These are phyloP conservation scores for Cyberlindnera japonica DNA, from an alignment of 805 yeast species.

Conservation along the genomic window DNA sequence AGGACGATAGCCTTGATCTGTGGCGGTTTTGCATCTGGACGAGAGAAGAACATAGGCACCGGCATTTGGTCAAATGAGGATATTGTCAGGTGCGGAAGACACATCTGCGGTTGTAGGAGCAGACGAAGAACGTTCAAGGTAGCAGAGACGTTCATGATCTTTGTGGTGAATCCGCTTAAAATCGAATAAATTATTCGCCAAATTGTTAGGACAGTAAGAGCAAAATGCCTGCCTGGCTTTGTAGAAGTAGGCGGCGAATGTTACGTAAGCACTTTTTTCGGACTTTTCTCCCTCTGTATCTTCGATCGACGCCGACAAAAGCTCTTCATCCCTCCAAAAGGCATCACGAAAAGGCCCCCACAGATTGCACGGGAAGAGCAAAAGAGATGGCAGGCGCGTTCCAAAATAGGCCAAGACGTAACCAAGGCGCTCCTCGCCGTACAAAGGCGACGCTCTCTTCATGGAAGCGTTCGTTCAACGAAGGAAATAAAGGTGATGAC, in stretches of 20 bases:
- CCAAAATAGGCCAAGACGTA: slow-evolving; percentile 14
- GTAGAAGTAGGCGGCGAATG: too few species aligned
- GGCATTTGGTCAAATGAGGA: slow-evolving; percentile 58
- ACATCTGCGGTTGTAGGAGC: slow-evolving; percentile 58
- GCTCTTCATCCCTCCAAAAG: too few species aligned
- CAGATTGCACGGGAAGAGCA: too few species aligned
- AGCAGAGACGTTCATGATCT: slow-evolving; percentile 66
- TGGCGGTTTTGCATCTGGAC: slow-evolving; percentile 17
- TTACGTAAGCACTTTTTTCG: too few species aligned
- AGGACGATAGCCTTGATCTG: slow-evolving; percentile 72
- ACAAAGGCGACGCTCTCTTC: slow-evolving; percentile 1
- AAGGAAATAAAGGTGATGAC: slow-evolving; percentile 20
- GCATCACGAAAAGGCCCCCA: too few species aligned
- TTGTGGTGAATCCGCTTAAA: too few species aligned
- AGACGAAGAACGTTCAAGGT: slow-evolving; percentile 64
- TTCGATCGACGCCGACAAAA: too few species aligned
- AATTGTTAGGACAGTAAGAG: too few species aligned
- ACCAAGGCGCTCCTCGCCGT: slow-evolving; percentile 1
- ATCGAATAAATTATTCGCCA: too few species aligned
- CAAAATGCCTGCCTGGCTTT: too few species aligned
- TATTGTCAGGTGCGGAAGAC: slow-evolving; percentile 60
- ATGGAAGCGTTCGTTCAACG: slow-evolving; percentile 23
- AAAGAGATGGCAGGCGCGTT: slow-evolving; percentile 4
- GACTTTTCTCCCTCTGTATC: too few species aligned
- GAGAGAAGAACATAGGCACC: slow-evolving; percentile 44